Evolutionary conservation across 1,139 yeast species (phyloP), one percentile per base, ranked within the genome.

Genomic region (Meyerozyma sp.): DNA sequence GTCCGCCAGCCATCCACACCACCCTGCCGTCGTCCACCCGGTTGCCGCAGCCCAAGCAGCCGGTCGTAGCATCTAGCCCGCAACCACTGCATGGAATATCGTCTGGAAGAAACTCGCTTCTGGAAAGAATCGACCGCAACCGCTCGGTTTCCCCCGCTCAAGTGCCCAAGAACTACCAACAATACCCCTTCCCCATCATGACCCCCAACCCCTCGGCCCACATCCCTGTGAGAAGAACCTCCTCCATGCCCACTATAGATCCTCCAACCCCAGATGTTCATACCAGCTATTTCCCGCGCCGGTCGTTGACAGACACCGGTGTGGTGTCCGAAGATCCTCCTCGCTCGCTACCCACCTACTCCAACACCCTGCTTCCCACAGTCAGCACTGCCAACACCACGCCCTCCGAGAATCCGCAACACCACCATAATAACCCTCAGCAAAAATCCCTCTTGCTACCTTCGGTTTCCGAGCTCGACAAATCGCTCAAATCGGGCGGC

Each of bases 401-500:
- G 8, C 42, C 32, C 36, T 38, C 39, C 42, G 43, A 18, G 27
- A 41, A 5, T 25, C 25, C 21, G 30, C 36, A 8, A 37, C 39
- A 11, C 25, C 40, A 39, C 35, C 35, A n/a, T 11, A n/a, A 34
- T 18, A 21, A 23, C 3, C 37, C 26, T 1, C 25, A 34, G 27
- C 16, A 13, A 4, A 30, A 30, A 14, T 8, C 34, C 7, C 26
- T 54, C 21, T 59, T 54, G 40, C 53, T 66, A 20, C 73, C 73
- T 2, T 63, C 68, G 21, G 71, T 69, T 27, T 63, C 64, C 42
- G 75, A 70, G 49, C 58, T 69, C 39, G 73, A 67, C 44, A 65
- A 63, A 43, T 59, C 65, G 27, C 63, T 69, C 44, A 57, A 61
- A 25, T 34, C 37, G n/a, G 37, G 37, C 8, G 37, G 37, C 26